Evolutionary conservation across 805 yeast genomes (phyloP).

Genomic region (Saccharomyces cerevisiae): DNA sequence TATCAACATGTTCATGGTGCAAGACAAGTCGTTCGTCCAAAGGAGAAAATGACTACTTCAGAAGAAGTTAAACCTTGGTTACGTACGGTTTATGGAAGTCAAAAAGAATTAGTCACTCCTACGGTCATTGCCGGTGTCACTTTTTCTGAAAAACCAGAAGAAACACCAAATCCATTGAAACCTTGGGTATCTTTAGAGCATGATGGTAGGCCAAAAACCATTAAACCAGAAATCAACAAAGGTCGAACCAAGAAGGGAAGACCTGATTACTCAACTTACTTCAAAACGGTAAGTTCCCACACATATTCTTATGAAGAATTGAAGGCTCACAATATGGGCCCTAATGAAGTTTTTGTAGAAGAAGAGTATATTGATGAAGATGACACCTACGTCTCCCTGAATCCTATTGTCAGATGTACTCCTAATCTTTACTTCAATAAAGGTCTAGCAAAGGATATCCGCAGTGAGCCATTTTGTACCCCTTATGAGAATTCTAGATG

Average conservation of each 20-base stretch:
- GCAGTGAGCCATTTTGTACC: constrained; percentile 77
- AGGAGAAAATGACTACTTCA: constrained; percentile 30
- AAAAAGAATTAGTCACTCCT: constrained; percentile 63
- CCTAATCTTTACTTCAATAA: constrained; percentile 64
- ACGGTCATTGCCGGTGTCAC: constrained; percentile 52
- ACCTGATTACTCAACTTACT: constrained; percentile 72
- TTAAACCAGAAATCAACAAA: constrained; percentile 65
- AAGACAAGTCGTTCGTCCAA: constrained; percentile 29
- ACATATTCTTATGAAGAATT: constrained; percentile 51
- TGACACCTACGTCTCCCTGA: constrained; percentile 58
- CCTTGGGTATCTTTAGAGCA: constrained; percentile 77
- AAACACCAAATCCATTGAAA: constrained; percentile 52
- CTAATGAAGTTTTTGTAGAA: constrained; percentile 50
- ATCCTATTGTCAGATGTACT: constrained; percentile 78
- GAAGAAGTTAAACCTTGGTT: constrained; percentile 57
- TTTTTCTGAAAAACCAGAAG: constrained; percentile 38
- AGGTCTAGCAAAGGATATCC: constrained; percentile 46
- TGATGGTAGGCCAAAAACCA: constrained; percentile 73
- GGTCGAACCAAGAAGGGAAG: constrained; percentile 57
- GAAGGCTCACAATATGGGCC: constrained; percentile 66
- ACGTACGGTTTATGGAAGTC: constrained; percentile 54
- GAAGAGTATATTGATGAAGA: constrained; percentile 56
- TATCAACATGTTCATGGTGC: constrained; percentile 8
- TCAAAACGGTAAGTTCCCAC: constrained; percentile 58
- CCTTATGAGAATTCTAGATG: constrained; percentile 57